phyloP scores from a whole-genome alignment of 495 filamentous ascomycete genomes.

The Coniosporium apollinis region DNA sequence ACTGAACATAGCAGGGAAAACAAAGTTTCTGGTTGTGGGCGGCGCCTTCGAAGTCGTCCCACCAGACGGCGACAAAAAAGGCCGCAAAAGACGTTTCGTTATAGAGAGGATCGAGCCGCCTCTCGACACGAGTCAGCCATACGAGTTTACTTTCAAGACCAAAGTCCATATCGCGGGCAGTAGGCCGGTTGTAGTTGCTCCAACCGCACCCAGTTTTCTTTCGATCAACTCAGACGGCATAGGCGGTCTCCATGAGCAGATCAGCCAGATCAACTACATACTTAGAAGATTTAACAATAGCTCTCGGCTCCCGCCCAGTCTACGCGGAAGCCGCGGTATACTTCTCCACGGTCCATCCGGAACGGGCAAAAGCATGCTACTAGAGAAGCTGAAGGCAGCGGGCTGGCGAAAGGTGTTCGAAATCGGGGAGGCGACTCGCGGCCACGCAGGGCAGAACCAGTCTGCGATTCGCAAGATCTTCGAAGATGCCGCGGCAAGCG shows the following conservation, averaged over 20 bases:
- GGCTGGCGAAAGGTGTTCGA: constrained; percentile 51
- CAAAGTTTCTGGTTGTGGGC: too few species aligned
- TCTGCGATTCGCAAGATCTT: constrained; percentile 52
- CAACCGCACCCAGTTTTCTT: too few species aligned
- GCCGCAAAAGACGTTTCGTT: constrained; percentile 17
- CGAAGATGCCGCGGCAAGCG: constrained; percentile 46
- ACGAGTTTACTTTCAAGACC: constrained; percentile 10
- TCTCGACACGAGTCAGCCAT: too few species aligned
- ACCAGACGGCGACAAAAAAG: too few species aligned
- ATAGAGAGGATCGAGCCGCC: constrained; percentile 14
- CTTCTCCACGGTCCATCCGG: constrained; percentile 71
- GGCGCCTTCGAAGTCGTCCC: too few species aligned
- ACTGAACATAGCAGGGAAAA: too few species aligned
- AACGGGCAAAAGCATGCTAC: constrained; percentile 61
- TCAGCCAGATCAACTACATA: constrained; percentile 47
- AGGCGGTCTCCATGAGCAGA: constrained; percentile 46
- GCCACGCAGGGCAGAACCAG: constrained; percentile 24
- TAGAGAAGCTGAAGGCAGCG: constrained; percentile 46
- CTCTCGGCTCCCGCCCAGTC: constrained; percentile 28
- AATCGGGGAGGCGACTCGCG: constrained; percentile 39
- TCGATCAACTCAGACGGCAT: constrained; percentile 24
- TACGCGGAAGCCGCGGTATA: constrained; percentile 37
- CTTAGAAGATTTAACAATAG: constrained; percentile 39
- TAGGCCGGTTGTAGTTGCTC: too few species aligned
- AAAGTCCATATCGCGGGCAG: constrained; percentile 3